Percentiles rank a stretch among this genome's conserved stretches.
Evolutionary conservation across 257 asterid species (phyloP).

Genomic region (Lithospermum erythrorhizon): DNA sequence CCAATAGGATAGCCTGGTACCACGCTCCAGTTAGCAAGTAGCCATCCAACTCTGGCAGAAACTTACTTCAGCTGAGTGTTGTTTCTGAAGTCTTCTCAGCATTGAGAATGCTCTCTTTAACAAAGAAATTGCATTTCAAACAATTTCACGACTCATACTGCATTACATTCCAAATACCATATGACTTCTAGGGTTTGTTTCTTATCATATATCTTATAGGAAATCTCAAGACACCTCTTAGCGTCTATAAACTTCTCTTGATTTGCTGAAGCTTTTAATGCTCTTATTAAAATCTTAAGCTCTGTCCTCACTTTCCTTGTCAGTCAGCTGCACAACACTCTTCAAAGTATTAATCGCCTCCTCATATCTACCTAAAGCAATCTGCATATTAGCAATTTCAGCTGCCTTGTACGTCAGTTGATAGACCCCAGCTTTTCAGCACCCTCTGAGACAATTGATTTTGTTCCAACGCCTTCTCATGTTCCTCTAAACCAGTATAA

Average conservation of each 20-base stretch:
- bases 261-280: constrained; percentile 62
- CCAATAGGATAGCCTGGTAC: constrained; percentile 63
- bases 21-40: constrained; percentile 75
- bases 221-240: constrained; percentile 65
- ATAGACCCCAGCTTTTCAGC: constrained; percentile 75
- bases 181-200: constrained; percentile 49
- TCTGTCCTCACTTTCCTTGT: constrained; percentile 67
- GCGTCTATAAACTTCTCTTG: constrained; percentile 64
- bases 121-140: constrained; percentile 68
- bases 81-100: constrained; percentile 87
- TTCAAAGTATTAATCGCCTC: constrained; percentile 70
- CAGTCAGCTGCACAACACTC: constrained; percentile 66
- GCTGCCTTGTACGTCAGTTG: constrained; percentile 74
- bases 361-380: constrained; percentile 65
- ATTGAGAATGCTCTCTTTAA: constrained; percentile 47
- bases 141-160: constrained; percentile 74
- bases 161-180: constrained; percentile 62
- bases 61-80: constrained; percentile 83
- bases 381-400: constrained; percentile 87
- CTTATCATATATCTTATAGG: constrained; percentile 62
- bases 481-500: constrained; percentile 75
- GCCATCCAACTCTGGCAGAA: constrained; percentile 86
- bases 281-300: constrained; percentile 61
- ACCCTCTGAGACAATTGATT: constrained; percentile 70
- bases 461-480: constrained; percentile 74